Conservation (phyloP, 768 basidiomycete genomes). For the Termitomyces sp. region DNA sequence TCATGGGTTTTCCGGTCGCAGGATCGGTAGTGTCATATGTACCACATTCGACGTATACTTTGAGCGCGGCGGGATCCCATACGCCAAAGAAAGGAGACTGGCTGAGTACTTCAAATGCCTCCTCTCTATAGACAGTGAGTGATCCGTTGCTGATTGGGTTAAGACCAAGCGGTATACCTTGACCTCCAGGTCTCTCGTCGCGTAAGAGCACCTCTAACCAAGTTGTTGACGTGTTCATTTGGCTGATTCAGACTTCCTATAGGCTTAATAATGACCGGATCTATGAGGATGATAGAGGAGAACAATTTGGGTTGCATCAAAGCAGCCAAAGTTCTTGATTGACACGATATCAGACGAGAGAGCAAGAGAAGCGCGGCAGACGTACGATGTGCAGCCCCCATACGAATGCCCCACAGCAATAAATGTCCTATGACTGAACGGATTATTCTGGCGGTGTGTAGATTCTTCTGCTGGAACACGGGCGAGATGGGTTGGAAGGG, state of each 20-base stretch:
- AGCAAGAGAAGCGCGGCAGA: constrained; percentile 10
- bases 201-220: constrained; percentile 44
- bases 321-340: constrained; percentile 48
- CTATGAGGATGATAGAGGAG: constrained; percentile 67
- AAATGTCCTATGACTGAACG: constrained; percentile 52
- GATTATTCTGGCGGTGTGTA: constrained; percentile 36
- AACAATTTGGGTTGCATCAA: constrained; percentile 63
- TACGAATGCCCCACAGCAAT: constrained; percentile 82
- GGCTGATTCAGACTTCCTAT: constrained; percentile 6
- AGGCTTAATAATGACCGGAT: constrained; percentile 62
- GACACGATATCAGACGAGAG: background rate
- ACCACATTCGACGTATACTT: constrained; percentile 58
- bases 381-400: constrained; percentile 76
- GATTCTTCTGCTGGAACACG: constrained; percentile 44
- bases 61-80: constrained; percentile 67
- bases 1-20: constrained; percentile 26
- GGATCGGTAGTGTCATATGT: constrained; percentile 34
- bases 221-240: constrained; percentile 13
- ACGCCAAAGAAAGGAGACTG: constrained; percentile 61
- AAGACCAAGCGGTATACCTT: constrained; percentile 31
- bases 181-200: constrained; percentile 66
- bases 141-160: background rate
- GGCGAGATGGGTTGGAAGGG: constrained; percentile 51
- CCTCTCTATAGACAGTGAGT: constrained; percentile 40
- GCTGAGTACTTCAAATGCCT: constrained; percentile 48